Evolutionary conservation across 805 yeast species (phyloP), one percentile per base, ranked within the genome.

Genomic region (Starmerella etchellsii): DNA sequence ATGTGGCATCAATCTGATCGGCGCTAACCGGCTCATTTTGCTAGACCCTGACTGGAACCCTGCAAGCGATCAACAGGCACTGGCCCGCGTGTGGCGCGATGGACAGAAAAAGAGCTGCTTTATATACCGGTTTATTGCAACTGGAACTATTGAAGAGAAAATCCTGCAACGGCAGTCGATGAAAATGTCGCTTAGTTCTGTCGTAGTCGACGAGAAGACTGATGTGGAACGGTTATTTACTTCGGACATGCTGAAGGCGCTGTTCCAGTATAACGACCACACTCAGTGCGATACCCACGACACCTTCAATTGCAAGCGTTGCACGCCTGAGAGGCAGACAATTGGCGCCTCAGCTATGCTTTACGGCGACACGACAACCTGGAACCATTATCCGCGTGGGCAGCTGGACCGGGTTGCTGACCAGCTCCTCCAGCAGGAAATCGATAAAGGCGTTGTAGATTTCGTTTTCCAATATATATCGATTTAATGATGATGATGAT

Each of bases 21-120:
- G 98, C 11, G 98, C 97, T 2, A 91, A 91, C 51, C 69, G 98
- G 47, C 66, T 91, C 47, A 74, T 91, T 18, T 64, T 91, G 36
- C 67, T 91, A 56, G 98, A 91, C 57, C 81, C 81, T 0, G 98
- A 91, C 58, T 91, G 98, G 98, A 91, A 91, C 49, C 98, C 98
- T 0, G 74, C 95, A 0, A 69, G 78, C 13, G 98, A 91, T 54
- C 59, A 81, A 28, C 98, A 91, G 58, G 94, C 96, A 0, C 81
- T 88, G 93, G 94, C 96, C 1, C 65, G 98, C 48, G 77, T 91
- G 6, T 95, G 88, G 56, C 67, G 98, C 52, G 96, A 88, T 58
- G 98, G 98, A 0, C 98, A 91, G 57, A 71, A 62, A 36, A 70
- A 62, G 36, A 83, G 83, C 0, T 91, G 85, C 9, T 79, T 65